Conservation (phyloP, 176 grass and related monocot genomes). For the Oryza meridionalis region DNA sequence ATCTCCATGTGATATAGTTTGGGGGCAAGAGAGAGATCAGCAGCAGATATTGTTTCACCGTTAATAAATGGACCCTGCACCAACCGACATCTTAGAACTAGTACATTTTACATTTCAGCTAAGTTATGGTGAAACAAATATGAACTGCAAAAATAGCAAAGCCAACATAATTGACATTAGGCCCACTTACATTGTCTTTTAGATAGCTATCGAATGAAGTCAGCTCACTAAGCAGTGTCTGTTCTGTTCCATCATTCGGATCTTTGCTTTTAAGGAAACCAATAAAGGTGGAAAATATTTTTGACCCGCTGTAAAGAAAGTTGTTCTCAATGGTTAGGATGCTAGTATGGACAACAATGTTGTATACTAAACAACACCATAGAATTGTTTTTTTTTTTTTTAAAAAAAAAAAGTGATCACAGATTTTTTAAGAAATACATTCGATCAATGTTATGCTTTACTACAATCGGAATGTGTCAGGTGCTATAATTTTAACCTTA, state of each 20-base stretch:
- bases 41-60: conserved; percentile 66
- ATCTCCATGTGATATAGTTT: conserved; percentile 98
- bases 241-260: conserved; percentile 75
- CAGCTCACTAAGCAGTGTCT: conserved; percentile 68
- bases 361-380: conserved; percentile 5
- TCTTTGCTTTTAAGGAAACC: conserved; percentile 95
- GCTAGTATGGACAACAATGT: background rate
- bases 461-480: background rate
- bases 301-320: conserved; percentile 70
- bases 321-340: conserved; percentile 22
- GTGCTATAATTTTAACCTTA: background rate
- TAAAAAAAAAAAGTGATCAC: background rate
- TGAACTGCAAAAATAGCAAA: conserved; percentile 24
- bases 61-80: conserved; percentile 89
- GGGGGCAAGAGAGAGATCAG: conserved; percentile 80
- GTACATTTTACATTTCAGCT: conserved; percentile 18
- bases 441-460: background rate
- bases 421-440: conserved; percentile 1
- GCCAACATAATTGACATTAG: conserved; percentile 15
- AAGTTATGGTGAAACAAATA: conserved; percentile 14
- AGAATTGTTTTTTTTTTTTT: background rate
- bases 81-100: conserved; percentile 25
- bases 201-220: conserved; percentile 68
- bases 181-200: conserved; percentile 76
- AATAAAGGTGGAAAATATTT: conserved; percentile 87